These are phyloP conservation scores for Pseudogymnoascus sp. DNA, from an alignment of 2,329 filamentous ascomycete genomes.

Conservation along the genomic window DNA sequence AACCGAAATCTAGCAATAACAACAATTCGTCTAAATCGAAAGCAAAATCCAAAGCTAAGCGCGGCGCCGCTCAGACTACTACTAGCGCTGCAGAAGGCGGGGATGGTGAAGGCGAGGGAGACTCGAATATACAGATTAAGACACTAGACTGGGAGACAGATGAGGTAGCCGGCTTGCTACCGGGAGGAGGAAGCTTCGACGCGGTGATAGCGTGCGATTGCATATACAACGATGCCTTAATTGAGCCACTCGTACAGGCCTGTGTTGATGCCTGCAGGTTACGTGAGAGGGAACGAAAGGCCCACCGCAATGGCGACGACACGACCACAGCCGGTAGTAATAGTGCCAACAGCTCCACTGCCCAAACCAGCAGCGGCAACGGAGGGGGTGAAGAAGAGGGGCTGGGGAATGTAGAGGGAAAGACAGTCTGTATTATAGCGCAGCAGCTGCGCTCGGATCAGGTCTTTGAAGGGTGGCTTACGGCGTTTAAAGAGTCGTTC, in stretches of 20 bases:
- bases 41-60: slow-evolving; percentile 19
- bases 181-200: slow-evolving; percentile 49
- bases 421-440: slow-evolving; percentile 72
- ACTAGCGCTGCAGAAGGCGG: background rate
- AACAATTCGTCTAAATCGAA: slow-evolving; percentile 8
- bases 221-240: slow-evolving; percentile 85
- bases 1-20: slow-evolving; percentile 17
- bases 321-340: background rate
- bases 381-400: slow-evolving; percentile 13
- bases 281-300: slow-evolving; percentile 27
- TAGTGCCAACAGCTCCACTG: no score
- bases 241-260: slow-evolving; percentile 74
- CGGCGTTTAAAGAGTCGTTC: slow-evolving; percentile 59
- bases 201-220: slow-evolving; percentile 82
- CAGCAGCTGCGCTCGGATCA: slow-evolving; percentile 83
- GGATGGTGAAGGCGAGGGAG: background rate
- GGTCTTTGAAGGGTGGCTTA: slow-evolving; percentile 78
- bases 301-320: background rate
- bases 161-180: slow-evolving; percentile 38
- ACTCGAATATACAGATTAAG: slow-evolving; percentile 45
- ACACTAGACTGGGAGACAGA: slow-evolving; percentile 79
- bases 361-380: background rate
- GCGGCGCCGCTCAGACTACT: background rate
- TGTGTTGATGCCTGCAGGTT: slow-evolving; percentile 68
- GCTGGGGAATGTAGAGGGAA: slow-evolving; percentile 21